These are phyloP conservation scores for Drechslera avenae DNA, from an alignment of 2,329 filamentous ascomycete genomes.

Conservation along the genomic window DNA sequence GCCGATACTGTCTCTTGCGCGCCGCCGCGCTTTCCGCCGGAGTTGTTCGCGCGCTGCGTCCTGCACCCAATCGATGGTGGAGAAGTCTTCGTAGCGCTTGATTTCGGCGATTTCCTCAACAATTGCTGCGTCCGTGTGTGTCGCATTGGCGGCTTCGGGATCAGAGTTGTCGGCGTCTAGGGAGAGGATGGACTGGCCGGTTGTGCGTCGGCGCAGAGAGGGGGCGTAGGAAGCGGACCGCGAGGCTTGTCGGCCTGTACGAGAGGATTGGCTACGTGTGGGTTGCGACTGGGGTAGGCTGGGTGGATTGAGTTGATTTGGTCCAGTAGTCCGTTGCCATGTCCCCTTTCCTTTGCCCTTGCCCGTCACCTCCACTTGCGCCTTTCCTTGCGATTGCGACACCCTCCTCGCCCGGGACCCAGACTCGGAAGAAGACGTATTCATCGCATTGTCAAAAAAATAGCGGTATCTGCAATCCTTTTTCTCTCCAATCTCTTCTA, in stretches of 20 bases:
- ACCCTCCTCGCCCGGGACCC: slow-evolving; percentile 19
- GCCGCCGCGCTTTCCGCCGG: slow-evolving; percentile 75
- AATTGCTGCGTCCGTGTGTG: slow-evolving; percentile 70
- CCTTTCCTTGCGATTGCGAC: background rate
- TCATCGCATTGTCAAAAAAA: slow-evolving; percentile 50
- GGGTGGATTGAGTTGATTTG: background rate
- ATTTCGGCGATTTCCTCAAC: slow-evolving; percentile 97
- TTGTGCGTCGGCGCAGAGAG: slow-evolving; percentile 63
- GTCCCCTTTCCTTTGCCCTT: background rate
- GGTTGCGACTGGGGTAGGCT: slow-evolving; percentile 42
- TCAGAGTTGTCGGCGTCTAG: slow-evolving; percentile 67
- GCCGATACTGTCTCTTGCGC: slow-evolving; percentile 51
- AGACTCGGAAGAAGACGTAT: slow-evolving; percentile 33
- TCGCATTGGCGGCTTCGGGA: slow-evolving; percentile 56
- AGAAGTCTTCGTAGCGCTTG: slow-evolving; percentile 98
- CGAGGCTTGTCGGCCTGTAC: slow-evolving; percentile 17
- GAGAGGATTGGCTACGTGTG: slow-evolving; percentile 44
- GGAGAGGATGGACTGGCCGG: slow-evolving; percentile 66
- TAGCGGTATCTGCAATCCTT: background rate
- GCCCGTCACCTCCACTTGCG: too few relatives aligned
- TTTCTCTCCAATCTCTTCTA: background rate
- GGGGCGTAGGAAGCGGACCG: slow-evolving; percentile 57
- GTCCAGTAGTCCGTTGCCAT: slow-evolving; percentile 4
- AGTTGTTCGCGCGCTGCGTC: slow-evolving; percentile 91
- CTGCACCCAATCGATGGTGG: slow-evolving; percentile 98